phyloP scores from a whole-genome alignment of 2,329 filamentous ascomycete genomes.

The Hypoxylon sp. region DNA sequence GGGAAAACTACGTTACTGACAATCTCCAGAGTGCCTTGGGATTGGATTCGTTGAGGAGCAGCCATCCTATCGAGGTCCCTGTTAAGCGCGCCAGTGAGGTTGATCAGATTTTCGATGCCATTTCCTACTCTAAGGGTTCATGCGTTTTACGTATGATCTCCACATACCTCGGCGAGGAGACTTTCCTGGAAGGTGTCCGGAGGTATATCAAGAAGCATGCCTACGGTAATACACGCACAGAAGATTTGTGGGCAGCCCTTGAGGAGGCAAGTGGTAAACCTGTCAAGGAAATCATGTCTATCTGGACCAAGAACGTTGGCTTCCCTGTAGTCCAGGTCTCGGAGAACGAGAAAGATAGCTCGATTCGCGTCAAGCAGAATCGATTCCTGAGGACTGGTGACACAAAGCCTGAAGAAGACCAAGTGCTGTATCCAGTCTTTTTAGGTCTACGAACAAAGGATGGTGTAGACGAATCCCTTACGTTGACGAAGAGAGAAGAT shows the following conservation, averaged over 20 bases:
- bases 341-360: constrained; percentile 77
- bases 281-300: constrained; percentile 90
- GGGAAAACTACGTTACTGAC: constrained; percentile 95
- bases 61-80: constrained; percentile 95
- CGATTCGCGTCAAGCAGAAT: constrained; percentile 92
- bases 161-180: constrained; percentile 91
- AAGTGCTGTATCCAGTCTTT: constrained; percentile 90
- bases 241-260: constrained; percentile 90
- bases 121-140: constrained; percentile 97
- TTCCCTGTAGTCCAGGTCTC: constrained; percentile 92
- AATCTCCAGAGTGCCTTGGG: constrained; percentile 89
- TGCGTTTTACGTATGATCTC: constrained; percentile 98
- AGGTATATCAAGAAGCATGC: constrained; percentile 95
- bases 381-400: constrained; percentile 94
- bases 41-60: constrained; percentile 92
- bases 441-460: constrained; percentile 86
- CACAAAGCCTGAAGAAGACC: constrained; percentile 92
- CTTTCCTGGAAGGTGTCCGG: constrained; percentile 92
- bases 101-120: constrained; percentile 98
- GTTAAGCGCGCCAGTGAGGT: constrained; percentile 96
- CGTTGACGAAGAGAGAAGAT: constrained; percentile 78
- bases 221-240: constrained; percentile 94
- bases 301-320: constrained; percentile 97
- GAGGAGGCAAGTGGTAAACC: constrained; percentile 92
- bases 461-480: constrained; percentile 83